A percentile compares a stretch with the other conserved stretches of the same genome.
phyloP scores from a whole-genome alignment of 441 rosid genomes.

The Sinapis alba region DNA sequence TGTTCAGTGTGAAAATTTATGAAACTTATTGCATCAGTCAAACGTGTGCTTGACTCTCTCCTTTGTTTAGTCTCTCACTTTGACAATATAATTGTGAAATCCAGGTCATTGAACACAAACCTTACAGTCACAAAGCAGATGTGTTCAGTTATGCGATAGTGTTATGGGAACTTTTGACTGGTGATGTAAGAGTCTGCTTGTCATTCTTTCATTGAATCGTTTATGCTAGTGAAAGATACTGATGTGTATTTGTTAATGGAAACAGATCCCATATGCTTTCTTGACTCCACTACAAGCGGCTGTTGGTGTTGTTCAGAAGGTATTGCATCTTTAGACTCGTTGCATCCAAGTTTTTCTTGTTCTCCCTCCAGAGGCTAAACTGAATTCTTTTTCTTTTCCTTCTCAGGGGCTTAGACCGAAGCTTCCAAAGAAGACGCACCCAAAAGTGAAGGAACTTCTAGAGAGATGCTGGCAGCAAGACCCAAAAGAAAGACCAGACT shows the following conservation, averaged over 20 bases:
- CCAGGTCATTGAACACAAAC: slow-evolving; percentile 89
- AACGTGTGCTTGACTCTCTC: not conserved
- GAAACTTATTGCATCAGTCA: slow-evolving; percentile 2
- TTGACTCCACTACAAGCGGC: slow-evolving; percentile 92
- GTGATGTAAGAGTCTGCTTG: slow-evolving; percentile 60
- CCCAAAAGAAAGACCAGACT: not conserved
- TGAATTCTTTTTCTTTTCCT: not conserved
- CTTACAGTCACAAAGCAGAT: slow-evolving; percentile 85
- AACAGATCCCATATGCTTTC: slow-evolving; percentile 76
- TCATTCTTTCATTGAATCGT: not conserved
- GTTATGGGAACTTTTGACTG: slow-evolving; percentile 86
- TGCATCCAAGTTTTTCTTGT: not conserved
- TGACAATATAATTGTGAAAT: not conserved
- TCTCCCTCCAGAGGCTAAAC: not conserved
- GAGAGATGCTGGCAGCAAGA: slow-evolving; percentile 11
- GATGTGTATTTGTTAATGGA: slow-evolving; percentile 21
- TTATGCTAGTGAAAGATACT: not conserved
- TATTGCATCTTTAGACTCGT: slow-evolving; percentile 15
- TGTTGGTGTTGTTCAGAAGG: slow-evolving; percentile 92
- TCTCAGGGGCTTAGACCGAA: slow-evolving; percentile 70
- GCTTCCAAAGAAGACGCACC: slow-evolving; percentile 69
- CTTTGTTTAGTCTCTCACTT: not conserved
- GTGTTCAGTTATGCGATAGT: slow-evolving; percentile 85
- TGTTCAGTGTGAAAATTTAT: not conserved
- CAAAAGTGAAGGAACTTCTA: slow-evolving; percentile 43